phyloP scores from a whole-genome alignment of 2,329 filamentous ascomycete species.

The Microdochium nivale region DNA sequence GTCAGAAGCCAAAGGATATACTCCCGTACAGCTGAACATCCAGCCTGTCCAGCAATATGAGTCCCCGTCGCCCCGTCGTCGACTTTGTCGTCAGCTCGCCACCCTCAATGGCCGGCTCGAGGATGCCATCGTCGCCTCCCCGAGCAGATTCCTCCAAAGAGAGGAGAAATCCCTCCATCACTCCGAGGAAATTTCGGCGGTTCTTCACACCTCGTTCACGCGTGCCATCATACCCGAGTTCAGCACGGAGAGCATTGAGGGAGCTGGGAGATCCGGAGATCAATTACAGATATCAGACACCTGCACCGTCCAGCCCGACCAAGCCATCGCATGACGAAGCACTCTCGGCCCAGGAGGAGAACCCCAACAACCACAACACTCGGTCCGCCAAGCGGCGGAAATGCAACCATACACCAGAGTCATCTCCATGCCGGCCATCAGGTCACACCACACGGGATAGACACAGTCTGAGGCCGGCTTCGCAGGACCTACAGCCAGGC shows the following conservation, averaged over 20 bases:
- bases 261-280: constrained; percentile 30
- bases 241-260: constrained; percentile 28
- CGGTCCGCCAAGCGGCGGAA: constrained; percentile 27
- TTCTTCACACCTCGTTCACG: constrained; percentile 44
- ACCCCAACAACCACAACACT: constrained; percentile 8
- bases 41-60: neutral
- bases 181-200: constrained; percentile 41
- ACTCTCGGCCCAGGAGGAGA: constrained; percentile 9
- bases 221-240: constrained; percentile 26
- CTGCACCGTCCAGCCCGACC: constrained; percentile 28
- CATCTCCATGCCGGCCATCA: constrained; percentile 23
- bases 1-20: neutral
- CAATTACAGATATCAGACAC: constrained; percentile 28
- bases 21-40: neutral
- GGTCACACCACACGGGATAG: constrained; percentile 6
- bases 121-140: neutral
- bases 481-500: constrained; percentile 7
- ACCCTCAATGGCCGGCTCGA: neutral
- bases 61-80: neutral
- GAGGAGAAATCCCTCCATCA: constrained; percentile 41
- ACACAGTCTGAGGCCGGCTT: constrained; percentile 3
- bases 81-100: neutral
- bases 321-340: constrained; percentile 20
- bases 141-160: constrained; percentile 26
- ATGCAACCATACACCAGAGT: constrained; percentile 28